Percentiles rank a stretch among this genome's conserved stretches.
Evolutionary conservation across 1,284 basidiomycete species (phyloP).

Genomic region (Austropuccinia psidii): DNA sequence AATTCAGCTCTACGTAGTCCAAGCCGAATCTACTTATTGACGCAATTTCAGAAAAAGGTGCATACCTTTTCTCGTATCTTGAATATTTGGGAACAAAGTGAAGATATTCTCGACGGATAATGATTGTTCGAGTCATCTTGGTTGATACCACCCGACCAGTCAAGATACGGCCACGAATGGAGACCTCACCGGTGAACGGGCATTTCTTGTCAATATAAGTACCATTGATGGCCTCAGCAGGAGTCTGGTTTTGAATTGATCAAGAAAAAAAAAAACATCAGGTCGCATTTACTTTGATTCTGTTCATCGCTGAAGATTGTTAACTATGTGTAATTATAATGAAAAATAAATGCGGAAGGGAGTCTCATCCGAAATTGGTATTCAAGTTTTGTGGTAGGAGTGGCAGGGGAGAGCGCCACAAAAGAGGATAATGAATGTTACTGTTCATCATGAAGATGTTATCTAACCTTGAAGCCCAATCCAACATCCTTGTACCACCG

Average conservation of each 20-base stretch:
- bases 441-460: no score
- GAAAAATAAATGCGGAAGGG: no score
- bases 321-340: no score
- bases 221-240: conserved; percentile 87
- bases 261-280: not conserved
- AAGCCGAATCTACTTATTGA: conserved; percentile 57
- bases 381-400: not conserved
- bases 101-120: conserved; percentile 92
- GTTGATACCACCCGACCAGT: conserved; percentile 96
- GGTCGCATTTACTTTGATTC: no score
- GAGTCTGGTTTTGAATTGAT: conserved; percentile 56
- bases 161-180: conserved; percentile 97
- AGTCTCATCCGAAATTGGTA: no score
- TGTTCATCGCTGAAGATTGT: no score
- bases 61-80: conserved; percentile 54
- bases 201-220: conserved; percentile 99
- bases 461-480: conserved; percentile 45
- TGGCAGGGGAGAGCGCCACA: not conserved
- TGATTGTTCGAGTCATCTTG: conserved; percentile 98
- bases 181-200: conserved; percentile 63
- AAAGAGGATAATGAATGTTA: not conserved
- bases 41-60: conserved; percentile 14
- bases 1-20: conserved; percentile 58
- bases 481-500: conserved; percentile 80
- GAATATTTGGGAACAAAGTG: conserved; percentile 99